Evolutionary conservation across 2,329 filamentous ascomycete genomes (phyloP).

Genomic region (Sporothrix luriei): DNA sequence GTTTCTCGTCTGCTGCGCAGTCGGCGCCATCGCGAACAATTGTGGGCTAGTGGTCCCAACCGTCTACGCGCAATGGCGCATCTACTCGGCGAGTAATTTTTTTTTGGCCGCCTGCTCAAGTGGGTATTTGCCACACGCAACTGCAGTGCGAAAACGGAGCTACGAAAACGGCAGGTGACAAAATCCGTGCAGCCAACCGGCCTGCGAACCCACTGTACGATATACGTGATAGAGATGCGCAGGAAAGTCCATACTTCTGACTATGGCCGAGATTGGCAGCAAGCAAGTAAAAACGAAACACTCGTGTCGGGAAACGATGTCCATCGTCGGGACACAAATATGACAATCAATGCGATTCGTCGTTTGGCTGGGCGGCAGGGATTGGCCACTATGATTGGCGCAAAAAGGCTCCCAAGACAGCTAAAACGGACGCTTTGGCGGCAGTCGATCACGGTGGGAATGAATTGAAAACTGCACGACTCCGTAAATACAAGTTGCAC

Average conservation of each 20-base stretch:
- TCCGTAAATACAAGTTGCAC: not conserved
- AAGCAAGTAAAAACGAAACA: constrained; percentile 7
- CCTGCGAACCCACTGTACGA: not conserved
- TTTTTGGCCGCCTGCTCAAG: constrained; percentile 11
- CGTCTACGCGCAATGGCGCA: constrained; percentile 18
- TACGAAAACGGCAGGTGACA: constrained; percentile 14
- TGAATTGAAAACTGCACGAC: not conserved
- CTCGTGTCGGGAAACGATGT: not conserved
- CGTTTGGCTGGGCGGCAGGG: not conserved
- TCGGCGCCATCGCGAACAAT: constrained; percentile 16
- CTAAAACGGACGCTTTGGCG: constrained; percentile 19
- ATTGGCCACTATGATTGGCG: constrained; percentile 17
- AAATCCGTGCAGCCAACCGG: not conserved
- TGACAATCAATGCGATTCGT: constrained; percentile 10
- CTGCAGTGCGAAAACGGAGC: constrained; percentile 9
- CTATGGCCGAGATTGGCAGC: not conserved
- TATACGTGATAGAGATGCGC: too few relatives aligned
- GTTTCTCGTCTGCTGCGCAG: constrained; percentile 1
- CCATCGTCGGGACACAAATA: constrained; percentile 11
- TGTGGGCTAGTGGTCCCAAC: constrained; percentile 18
- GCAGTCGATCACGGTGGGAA: constrained; percentile 16
- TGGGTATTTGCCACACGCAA: constrained; percentile 3
- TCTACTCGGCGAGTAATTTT: constrained; percentile 28
- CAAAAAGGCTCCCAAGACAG: not conserved
- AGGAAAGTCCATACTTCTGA: too few relatives aligned